Conservation (phyloP, 805 yeast species). For the Lipomyces starkeyi region DNA sequence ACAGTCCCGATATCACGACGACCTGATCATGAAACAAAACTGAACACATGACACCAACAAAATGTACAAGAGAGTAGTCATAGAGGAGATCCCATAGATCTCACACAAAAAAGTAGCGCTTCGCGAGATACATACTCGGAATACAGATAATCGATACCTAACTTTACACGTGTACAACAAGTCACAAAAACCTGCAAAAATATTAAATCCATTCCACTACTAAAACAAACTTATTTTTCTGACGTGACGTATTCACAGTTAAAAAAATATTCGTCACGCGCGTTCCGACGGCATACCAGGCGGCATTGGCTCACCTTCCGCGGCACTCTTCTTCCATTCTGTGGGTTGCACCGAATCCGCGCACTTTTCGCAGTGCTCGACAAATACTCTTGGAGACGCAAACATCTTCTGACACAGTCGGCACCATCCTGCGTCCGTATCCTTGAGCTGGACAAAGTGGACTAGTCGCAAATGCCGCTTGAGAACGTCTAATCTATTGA, state of each 20-base stretch:
- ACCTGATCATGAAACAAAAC: not conserved
- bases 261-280: not conserved
- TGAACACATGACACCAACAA: not conserved
- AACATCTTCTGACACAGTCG: conserved; percentile 66
- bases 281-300: not conserved
- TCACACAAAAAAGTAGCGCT: not conserved
- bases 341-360: conserved; percentile 49
- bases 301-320: conserved; percentile 33
- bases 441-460: conserved; percentile 60
- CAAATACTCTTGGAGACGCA: conserved; percentile 58
- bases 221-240: not conserved
- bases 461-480: conserved; percentile 74
- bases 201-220: not conserved
- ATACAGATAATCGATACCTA: not conserved
- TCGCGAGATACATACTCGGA: not conserved
- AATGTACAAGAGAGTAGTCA: not conserved
- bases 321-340: conserved; percentile 36
- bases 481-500: conserved; percentile 73
- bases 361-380: conserved; percentile 70
- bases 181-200: not conserved
- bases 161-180: not conserved
- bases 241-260: not conserved
- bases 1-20: not conserved
- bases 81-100: not conserved
- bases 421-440: conserved; percentile 70